These are phyloP conservation scores for Neocucurbitaria cava DNA, from an alignment of 2,329 filamentous ascomycete species.

Conservation along the genomic window DNA sequence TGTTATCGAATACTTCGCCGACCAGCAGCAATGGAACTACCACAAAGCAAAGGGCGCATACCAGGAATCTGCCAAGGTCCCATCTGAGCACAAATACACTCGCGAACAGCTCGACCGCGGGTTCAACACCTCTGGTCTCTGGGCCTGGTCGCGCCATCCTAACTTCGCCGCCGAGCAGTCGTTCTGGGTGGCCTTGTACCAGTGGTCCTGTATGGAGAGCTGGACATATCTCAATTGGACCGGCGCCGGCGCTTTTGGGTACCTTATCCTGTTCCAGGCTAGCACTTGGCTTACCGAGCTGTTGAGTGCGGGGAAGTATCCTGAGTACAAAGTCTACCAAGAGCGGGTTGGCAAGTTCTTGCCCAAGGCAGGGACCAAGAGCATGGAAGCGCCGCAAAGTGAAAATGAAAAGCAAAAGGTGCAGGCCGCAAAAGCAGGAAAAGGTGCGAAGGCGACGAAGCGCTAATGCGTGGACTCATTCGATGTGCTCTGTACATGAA, in stretches of 20 bases:
- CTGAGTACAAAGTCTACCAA: slow-evolving; percentile 87
- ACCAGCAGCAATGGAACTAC: slow-evolving; percentile 92
- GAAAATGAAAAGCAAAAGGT: slow-evolving; percentile 31
- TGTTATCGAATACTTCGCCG: slow-evolving; percentile 78
- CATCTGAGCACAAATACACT: slow-evolving; percentile 65
- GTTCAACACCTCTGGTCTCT: slow-evolving; percentile 84
- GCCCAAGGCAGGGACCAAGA: slow-evolving; percentile 59
- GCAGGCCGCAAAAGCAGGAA: slow-evolving; percentile 25
- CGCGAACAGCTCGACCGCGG: slow-evolving; percentile 86
- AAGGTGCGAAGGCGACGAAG: slow-evolving; percentile 23
- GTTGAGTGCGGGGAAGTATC: slow-evolving; percentile 82
- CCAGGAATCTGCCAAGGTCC: slow-evolving; percentile 73
- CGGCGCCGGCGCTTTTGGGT: slow-evolving; percentile 69
- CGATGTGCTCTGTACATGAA: background rate
- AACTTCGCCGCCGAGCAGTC: slow-evolving; percentile 94
- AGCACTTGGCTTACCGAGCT: slow-evolving; percentile 88
- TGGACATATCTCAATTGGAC: slow-evolving; percentile 80
- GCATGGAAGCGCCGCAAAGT: slow-evolving; percentile 36
- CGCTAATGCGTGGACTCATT: background rate
- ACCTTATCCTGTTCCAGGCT: slow-evolving; percentile 84
- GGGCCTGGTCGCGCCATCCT: slow-evolving; percentile 87
- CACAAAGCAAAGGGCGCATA: slow-evolving; percentile 83
- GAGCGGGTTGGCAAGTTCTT: slow-evolving; percentile 82
- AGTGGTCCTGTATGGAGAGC: slow-evolving; percentile 82
- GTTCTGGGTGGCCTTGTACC: slow-evolving; percentile 87